Conservation (phyloP, 495 filamentous ascomycete genomes). For the Podospora australis region DNA sequence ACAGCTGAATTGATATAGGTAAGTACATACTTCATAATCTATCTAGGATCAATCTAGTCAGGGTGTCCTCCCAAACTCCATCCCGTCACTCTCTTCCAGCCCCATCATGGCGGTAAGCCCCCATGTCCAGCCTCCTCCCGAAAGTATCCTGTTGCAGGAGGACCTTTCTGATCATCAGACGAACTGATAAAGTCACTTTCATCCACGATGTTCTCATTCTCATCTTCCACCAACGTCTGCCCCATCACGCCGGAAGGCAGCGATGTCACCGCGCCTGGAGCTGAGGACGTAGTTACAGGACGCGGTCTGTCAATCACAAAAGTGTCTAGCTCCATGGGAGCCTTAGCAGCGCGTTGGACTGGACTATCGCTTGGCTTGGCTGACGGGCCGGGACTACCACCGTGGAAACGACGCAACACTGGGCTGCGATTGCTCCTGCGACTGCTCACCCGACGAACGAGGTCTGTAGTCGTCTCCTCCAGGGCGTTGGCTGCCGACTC, state of each 20-base stretch:
- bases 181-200: constrained; percentile 19
- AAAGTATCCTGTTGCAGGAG: too few relatives aligned
- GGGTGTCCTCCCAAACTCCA: too few relatives aligned
- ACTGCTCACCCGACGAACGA: constrained; percentile 33
- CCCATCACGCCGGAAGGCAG: constrained; percentile 19
- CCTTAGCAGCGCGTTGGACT: not conserved
- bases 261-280: not conserved
- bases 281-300: not conserved
- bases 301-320: not conserved
- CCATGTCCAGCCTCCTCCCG: too few relatives aligned
- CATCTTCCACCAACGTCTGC: constrained; percentile 24
- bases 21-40: too few relatives aligned
- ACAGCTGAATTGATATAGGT: too few relatives aligned
- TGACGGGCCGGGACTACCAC: constrained; percentile 18
- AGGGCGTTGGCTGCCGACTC: constrained; percentile 30
- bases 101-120: too few relatives aligned
- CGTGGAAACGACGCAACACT: constrained; percentile 8
- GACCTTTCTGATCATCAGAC: constrained; percentile 7
- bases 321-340: not conserved
- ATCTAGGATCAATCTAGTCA: too few relatives aligned
- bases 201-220: constrained; percentile 1
- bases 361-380: constrained; percentile 13
- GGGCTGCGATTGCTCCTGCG: constrained; percentile 23
- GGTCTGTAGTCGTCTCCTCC: constrained; percentile 25
- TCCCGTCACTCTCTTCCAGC: too few relatives aligned